A percentile compares a stretch with the other conserved stretches of the same genome.
Evolutionary conservation across 2,329 filamentous ascomycete species (phyloP).

Genomic region (Tolypocladium sp.): DNA sequence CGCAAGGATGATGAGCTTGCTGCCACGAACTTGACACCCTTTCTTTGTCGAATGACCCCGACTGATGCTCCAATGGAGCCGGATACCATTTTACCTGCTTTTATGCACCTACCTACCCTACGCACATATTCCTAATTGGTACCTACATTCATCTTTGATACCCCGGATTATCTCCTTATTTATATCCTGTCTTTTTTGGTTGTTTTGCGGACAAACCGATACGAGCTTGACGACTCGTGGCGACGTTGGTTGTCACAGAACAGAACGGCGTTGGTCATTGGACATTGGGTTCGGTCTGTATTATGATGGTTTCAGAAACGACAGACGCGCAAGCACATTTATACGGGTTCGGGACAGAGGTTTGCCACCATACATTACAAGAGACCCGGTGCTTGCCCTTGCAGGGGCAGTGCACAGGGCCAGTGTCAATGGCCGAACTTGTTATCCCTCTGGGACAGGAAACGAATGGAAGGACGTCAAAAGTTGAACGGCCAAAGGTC

Average conservation of each 20-base stretch:
- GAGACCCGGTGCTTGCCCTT: background rate
- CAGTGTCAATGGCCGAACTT: background rate
- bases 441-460: background rate
- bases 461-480: background rate
- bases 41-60: background rate
- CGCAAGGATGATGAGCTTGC: slow-evolving; percentile 6
- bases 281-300: background rate
- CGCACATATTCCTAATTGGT: slow-evolving; percentile 20
- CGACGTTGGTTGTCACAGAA: slow-evolving; percentile 1
- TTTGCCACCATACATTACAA: background rate
- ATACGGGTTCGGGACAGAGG: background rate
- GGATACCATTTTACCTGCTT: background rate
- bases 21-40: background rate
- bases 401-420: background rate
- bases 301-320: background rate
- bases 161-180: slow-evolving; percentile 16
- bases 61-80: background rate
- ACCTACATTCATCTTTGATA: slow-evolving; percentile 28
- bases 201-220: background rate
- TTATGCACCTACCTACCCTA: slow-evolving; percentile 4
- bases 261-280: background rate
- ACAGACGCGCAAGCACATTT: slow-evolving; percentile 1
- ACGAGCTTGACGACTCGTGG: background rate
- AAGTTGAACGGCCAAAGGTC: background rate
- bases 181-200: slow-evolving; percentile 4